phyloP scores from a whole-genome alignment of 352 stramenopile species.

The Phytophthora crassamura region DNA sequence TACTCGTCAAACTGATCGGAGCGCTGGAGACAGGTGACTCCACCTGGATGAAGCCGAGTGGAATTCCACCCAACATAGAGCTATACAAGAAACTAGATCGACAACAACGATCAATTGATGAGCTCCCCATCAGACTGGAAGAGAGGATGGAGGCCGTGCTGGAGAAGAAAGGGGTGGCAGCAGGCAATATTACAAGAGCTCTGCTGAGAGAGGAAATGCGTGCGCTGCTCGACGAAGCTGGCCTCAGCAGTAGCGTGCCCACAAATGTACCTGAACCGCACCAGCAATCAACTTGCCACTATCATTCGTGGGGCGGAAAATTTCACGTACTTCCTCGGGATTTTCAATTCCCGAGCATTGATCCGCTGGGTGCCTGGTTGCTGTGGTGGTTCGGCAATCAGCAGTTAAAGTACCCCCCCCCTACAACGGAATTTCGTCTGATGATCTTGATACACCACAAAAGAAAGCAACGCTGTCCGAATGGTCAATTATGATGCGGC shows the following conservation, averaged over 20 bases:
- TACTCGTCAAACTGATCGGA: background rate
- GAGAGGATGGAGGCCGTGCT: constrained; percentile 2
- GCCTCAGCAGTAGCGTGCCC: background rate
- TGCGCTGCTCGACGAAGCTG: constrained; percentile 1
- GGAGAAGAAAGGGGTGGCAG: background rate
- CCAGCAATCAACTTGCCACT: too few species aligned
- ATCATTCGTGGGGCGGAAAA: background rate
- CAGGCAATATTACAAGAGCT: constrained; percentile 3
- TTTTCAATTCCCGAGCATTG: constrained; percentile 11
- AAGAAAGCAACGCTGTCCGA: too few species aligned
- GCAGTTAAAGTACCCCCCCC: background rate
- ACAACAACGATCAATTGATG: constrained; percentile 6
- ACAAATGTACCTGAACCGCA: background rate
- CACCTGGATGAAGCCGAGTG: background rate
- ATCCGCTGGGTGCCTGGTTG: constrained; percentile 3
- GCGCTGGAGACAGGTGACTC: background rate
- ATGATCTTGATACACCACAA: too few species aligned
- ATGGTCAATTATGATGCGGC: too few species aligned
- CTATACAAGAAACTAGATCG: too few species aligned
- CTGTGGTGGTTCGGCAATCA: constrained; percentile 11
- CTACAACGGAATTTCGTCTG: too few species aligned
- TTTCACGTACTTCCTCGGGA: constrained; percentile 2
- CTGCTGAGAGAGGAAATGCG: background rate
- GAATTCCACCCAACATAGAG: constrained; percentile 8
- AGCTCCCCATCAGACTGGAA: background rate